Conservation (phyloP, 768 basidiomycete genomes). For the Naganishia friedmannii region DNA sequence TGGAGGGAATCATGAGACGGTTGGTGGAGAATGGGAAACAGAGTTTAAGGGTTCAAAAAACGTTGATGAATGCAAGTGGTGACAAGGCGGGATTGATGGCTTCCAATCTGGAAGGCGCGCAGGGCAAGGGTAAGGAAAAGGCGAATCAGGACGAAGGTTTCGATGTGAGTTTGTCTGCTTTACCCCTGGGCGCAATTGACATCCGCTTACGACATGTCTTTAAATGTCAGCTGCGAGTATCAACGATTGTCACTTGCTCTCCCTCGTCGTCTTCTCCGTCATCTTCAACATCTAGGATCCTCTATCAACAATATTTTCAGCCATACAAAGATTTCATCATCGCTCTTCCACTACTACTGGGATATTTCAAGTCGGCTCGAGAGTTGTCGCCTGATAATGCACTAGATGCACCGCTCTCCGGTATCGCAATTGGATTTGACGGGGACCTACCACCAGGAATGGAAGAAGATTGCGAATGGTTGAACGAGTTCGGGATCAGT, state of each 20-base stretch:
- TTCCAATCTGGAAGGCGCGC: background rate
- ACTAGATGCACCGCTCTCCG: background rate
- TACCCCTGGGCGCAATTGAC: too few species aligned
- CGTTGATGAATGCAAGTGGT: background rate
- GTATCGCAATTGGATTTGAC: slow-evolving; percentile 13
- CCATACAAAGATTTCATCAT: slow-evolving; percentile 21
- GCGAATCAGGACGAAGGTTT: slow-evolving; percentile 17
- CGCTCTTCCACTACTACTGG: slow-evolving; percentile 11
- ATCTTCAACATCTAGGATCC: slow-evolving; percentile 9
- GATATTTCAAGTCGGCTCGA: slow-evolving; percentile 21
- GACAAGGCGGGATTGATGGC: background rate
- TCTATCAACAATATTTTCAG: slow-evolving; percentile 20
- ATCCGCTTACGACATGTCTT: too few species aligned
- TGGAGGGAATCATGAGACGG: slow-evolving; percentile 17
- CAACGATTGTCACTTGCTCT: slow-evolving; percentile 16
- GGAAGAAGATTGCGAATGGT: slow-evolving; percentile 7
- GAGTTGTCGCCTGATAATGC: slow-evolving; percentile 4
- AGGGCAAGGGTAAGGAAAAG: slow-evolving; percentile 20
- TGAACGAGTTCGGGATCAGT: slow-evolving; percentile 2
- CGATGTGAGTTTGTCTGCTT: slow-evolving; percentile 9
- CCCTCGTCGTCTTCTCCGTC: slow-evolving; percentile 13
- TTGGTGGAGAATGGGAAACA: slow-evolving; percentile 18
- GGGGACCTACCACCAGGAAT: background rate
- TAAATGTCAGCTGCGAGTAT: slow-evolving; percentile 1
- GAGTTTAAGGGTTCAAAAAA: background rate